Percentiles rank a stretch among this genome's conserved stretches.
These are phyloP conservation scores for Cetradonia linearis DNA, from an alignment of 495 filamentous ascomycete species.

Conservation along the genomic window DNA sequence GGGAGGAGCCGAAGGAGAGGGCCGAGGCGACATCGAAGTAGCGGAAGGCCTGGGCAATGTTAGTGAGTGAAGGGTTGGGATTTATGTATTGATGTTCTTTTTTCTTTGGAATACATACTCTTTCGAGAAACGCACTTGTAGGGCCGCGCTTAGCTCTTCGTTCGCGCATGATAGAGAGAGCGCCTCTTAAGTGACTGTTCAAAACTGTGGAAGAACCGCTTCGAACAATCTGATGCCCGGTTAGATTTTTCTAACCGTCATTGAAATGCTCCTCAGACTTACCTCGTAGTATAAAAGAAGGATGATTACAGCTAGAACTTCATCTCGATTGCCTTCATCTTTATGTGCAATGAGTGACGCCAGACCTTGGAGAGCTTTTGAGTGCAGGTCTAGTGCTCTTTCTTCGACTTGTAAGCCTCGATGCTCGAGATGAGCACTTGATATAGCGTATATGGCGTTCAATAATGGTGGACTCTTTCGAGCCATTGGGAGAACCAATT, in stretches of 20 bases:
- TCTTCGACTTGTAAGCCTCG: slow-evolving; percentile 45
- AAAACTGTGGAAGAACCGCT: slow-evolving; percentile 47
- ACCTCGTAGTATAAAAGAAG: slow-evolving; percentile 55
- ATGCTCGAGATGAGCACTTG: slow-evolving; percentile 50
- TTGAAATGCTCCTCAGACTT: slow-evolving; percentile 25
- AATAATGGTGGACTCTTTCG: slow-evolving; percentile 42
- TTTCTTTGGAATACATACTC: too few relatives aligned
- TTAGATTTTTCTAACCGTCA: not conserved
- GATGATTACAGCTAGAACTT: slow-evolving; percentile 52
- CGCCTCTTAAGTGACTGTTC: slow-evolving; percentile 49
- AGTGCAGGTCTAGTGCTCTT: slow-evolving; percentile 49
- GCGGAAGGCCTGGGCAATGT: slow-evolving; percentile 43
- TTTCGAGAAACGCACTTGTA: slow-evolving; percentile 46
- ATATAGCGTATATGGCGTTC: slow-evolving; percentile 49
- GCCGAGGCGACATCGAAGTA: slow-evolving; percentile 58
- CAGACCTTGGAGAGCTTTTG: slow-evolving; percentile 48
- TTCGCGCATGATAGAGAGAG: slow-evolving; percentile 47
- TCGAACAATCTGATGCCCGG: slow-evolving; percentile 45
- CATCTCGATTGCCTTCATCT: slow-evolving; percentile 40
- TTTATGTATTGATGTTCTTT: too few relatives aligned
- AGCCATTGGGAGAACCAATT: slow-evolving; percentile 49
- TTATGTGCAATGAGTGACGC: slow-evolving; percentile 46
- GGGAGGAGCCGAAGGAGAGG: slow-evolving; percentile 49
- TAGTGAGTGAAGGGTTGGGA: slow-evolving; percentile 7
- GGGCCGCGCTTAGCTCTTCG: slow-evolving; percentile 38